phyloP scores from a whole-genome alignment of 208 protist genomes.

The Naegleria fowleri region DNA sequence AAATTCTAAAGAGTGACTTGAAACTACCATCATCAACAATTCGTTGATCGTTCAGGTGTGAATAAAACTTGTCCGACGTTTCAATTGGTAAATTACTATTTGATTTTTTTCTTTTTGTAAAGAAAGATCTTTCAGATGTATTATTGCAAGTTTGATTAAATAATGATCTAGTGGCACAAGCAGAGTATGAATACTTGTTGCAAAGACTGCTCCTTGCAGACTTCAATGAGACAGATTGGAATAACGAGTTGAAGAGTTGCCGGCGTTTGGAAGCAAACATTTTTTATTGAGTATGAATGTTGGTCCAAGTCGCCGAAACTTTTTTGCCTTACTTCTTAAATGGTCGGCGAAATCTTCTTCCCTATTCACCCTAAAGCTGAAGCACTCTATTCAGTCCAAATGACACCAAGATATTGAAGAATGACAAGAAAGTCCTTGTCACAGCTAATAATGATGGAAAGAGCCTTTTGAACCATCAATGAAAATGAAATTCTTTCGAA shows the following conservation, averaged over 20 bases:
- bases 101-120: not conserved
- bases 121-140: not conserved
- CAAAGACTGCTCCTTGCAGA: not conserved
- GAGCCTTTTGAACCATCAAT: too few species aligned
- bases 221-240: not conserved
- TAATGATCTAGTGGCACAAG: not conserved
- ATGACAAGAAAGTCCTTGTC: not conserved
- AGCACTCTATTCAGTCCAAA: not conserved
- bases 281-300: not conserved
- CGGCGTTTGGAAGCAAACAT: not conserved
- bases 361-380: too few species aligned
- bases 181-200: not conserved
- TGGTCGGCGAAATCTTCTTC: too few species aligned
- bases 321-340: too few species aligned
- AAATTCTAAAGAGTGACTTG: not conserved
- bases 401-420: not conserved
- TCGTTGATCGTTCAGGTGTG: not conserved
- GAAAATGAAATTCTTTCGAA: too few species aligned
- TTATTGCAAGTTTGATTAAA: not conserved
- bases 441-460: not conserved
- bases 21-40: not conserved
- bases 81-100: not conserved
- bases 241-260: not conserved
- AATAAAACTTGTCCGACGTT: not conserved
- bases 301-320: not conserved